Base-by-base conservation (phyloP, 2,329 filamentous ascomycete species). In the Aspergillus chevalieri region DNA sequence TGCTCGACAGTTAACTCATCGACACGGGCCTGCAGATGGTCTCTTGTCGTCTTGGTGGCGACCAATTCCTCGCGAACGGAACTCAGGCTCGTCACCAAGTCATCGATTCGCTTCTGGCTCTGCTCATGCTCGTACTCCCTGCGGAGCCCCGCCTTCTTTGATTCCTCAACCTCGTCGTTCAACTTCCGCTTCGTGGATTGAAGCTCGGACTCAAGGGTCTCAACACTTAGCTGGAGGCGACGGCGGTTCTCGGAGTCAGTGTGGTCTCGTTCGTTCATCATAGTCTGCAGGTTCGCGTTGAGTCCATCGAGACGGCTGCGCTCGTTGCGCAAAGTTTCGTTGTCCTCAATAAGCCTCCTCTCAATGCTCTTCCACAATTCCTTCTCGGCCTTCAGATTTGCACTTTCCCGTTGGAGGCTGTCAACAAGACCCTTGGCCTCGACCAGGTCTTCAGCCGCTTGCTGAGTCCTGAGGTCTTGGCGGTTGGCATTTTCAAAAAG, bases 291-390 rank as follows among this genome's bases (percentile, higher is more conserved):
- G 47, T 88, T 90, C 3, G 86, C 81, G 43, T 96, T 82, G 28
- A 95, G 78, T 49, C 83, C 85, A 69, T 92, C 95, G 4, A 97
- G 79, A 26, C 91, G 82, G 43, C 84, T 82, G 56, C 90, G 87
- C 66, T 98, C 93, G 52, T 94, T 88, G 39, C 87, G 79, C 10
- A 97, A 75, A 17, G 75, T 82, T 63, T 95, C 89, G 56, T 93
- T 95, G 63, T 97, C 91, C 60, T 93, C 89, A 54, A 82, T 86
- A 41, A 97, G 77, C 47, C 94, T 84, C 55, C 87, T 85, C 65
- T 97, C 91, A 30, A 96, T 95, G 49, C 86, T 89, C 73, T 93
- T 95, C 87, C 88, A 95, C 8, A 98, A 78, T 34, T 89, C 87
- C 72, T 95, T 95, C 69, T 97, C 92, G 0, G 92, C 91, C 68